Evolutionary conservation across 768 basidiomycete genomes (phyloP).

Genomic region (Serendipita vermifera): DNA sequence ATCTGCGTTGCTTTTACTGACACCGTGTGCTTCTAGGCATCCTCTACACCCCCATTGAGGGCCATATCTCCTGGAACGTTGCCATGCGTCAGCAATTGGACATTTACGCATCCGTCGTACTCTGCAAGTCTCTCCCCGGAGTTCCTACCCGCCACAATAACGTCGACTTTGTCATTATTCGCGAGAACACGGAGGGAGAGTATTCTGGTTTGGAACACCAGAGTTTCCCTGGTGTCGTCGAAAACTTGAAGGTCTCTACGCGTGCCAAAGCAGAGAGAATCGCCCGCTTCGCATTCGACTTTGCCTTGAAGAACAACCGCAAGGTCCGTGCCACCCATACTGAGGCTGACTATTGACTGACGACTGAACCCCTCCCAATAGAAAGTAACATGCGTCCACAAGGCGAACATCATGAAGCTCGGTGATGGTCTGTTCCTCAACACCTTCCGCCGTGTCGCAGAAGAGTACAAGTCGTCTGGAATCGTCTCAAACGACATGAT

Average conservation of each 20-base stretch:
- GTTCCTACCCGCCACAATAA: constrained; percentile 91
- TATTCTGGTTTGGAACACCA: constrained; percentile 98
- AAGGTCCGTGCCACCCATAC: constrained; percentile 43
- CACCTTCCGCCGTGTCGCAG: constrained; percentile 91
- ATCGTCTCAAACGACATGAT: constrained; percentile 97
- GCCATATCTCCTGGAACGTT: constrained; percentile 99
- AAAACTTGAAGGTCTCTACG: constrained; percentile 94
- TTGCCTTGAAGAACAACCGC: constrained; percentile 94
- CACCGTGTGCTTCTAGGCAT: constrained; percentile 49
- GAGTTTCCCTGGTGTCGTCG: constrained; percentile 96
- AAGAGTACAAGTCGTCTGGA: constrained; percentile 88
- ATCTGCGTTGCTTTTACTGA: constrained; percentile 8
- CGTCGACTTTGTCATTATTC: constrained; percentile 98
- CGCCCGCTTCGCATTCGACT: constrained; percentile 94
- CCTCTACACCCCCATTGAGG: constrained; percentile 92
- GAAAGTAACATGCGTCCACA: constrained; percentile 99
- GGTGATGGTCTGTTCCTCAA: constrained; percentile 98
- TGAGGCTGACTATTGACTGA: neutral
- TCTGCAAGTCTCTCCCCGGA: constrained; percentile 96
- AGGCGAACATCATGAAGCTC: constrained; percentile 99
- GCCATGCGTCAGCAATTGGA: constrained; percentile 99
- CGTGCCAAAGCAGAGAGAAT: constrained; percentile 93
- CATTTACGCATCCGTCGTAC: constrained; percentile 95
- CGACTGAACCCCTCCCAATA: constrained; percentile 20
- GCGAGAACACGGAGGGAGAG: constrained; percentile 99